Percentiles rank a stretch among this genome's conserved stretches.
Conservation (phyloP, 2,329 filamentous ascomycete species). For the Bipolaris oryzae region DNA sequence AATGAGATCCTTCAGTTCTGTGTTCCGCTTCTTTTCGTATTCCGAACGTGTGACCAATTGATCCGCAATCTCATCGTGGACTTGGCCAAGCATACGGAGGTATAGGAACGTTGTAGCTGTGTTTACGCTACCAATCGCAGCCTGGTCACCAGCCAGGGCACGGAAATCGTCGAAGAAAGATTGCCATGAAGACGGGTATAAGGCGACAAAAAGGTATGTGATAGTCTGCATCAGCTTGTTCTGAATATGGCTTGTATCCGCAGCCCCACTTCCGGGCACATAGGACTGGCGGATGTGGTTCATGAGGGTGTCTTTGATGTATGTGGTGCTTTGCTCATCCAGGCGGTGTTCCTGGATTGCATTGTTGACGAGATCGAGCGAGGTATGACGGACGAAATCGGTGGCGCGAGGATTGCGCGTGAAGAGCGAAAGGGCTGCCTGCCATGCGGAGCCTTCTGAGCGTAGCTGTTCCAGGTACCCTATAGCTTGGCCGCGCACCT, state of each 20-base stretch:
- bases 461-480: constrained; percentile 80
- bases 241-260: constrained; percentile 80
- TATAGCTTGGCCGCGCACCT: constrained; percentile 81
- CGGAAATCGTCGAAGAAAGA: constrained; percentile 91
- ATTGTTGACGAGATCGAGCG: constrained; percentile 91
- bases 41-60: constrained; percentile 79
- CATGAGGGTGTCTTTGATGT: constrained; percentile 81
- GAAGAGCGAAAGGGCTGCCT: constrained; percentile 86
- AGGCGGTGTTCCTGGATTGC: constrained; percentile 81
- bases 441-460: constrained; percentile 84
- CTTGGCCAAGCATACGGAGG: constrained; percentile 82
- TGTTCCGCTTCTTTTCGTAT: constrained; percentile 82
- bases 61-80: constrained; percentile 98
- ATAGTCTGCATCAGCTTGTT: constrained; percentile 97
- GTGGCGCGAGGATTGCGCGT: constrained; percentile 74
- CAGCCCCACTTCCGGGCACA: constrained; percentile 61
- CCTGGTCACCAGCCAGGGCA: constrained; percentile 70
- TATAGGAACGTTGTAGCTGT: constrained; percentile 80
- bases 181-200: constrained; percentile 87
- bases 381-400: constrained; percentile 86
- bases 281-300: constrained; percentile 81
- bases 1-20: constrained; percentile 87
- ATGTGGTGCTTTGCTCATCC: constrained; percentile 72
- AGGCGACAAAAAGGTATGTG: constrained; percentile 86
- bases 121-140: constrained; percentile 67